phyloP scores from a whole-genome alignment of 352 stramenopile species.

The Phytophthora fragariaefolia region DNA sequence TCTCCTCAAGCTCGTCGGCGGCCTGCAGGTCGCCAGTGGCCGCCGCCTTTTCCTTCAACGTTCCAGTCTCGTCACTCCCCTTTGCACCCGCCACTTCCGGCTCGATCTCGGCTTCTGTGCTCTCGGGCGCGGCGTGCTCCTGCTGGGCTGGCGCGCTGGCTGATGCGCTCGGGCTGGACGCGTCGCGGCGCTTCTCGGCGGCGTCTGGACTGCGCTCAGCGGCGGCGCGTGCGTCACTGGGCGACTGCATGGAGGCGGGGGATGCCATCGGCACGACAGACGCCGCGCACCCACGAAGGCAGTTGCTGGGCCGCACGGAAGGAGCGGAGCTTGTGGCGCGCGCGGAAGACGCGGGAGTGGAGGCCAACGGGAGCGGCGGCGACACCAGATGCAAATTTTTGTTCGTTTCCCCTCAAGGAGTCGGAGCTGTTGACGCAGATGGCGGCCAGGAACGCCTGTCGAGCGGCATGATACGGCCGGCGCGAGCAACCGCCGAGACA shows the following conservation, averaged over 20 bases:
- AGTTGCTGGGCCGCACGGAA: conserved; percentile 17
- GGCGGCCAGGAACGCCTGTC: background rate
- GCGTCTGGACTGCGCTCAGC: conserved; percentile 14
- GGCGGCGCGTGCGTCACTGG: background rate
- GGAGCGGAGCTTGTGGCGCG: conserved; percentile 24
- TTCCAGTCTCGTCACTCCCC: conserved; percentile 27
- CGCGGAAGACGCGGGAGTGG: conserved; percentile 4
- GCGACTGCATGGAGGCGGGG: background rate
- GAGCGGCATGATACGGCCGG: background rate
- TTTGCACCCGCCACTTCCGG: conserved; percentile 25
- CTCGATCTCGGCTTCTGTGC: conserved; percentile 25
- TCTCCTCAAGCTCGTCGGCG: conserved; percentile 26
- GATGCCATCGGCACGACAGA: conserved; percentile 27
- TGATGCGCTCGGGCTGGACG: conserved; percentile 22
- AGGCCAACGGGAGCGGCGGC: conserved; percentile 8
- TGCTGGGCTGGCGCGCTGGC: conserved; percentile 20
- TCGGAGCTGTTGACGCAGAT: conserved; percentile 20
- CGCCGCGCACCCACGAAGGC: conserved; percentile 20
- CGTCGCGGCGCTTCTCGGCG: conserved; percentile 21
- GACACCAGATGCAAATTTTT: conserved; percentile 23
- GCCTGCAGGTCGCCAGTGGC: background rate
- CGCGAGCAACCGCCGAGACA: background rate
- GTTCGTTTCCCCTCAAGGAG: conserved; percentile 18
- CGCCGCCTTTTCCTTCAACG: conserved; percentile 24
- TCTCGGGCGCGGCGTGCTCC: conserved; percentile 3